Evolutionary conservation across 805 yeast genomes (phyloP).

Genomic region (Cyberlindnera mycetangii): DNA sequence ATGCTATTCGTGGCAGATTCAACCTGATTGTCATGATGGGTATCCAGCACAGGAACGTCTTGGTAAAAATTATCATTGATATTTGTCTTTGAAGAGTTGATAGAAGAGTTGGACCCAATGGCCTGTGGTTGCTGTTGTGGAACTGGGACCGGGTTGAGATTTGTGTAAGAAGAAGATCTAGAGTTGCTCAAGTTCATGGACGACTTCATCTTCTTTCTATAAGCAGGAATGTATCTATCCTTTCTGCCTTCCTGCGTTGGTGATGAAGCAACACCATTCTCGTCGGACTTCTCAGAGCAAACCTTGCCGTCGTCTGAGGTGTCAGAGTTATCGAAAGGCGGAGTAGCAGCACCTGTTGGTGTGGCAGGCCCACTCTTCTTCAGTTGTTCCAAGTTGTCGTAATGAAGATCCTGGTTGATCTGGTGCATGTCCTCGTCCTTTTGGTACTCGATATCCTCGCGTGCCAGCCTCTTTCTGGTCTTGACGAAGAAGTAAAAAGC

Average conservation of each 20-base stretch:
- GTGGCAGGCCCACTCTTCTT: conserved; percentile 2
- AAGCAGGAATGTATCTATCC: conserved; percentile 35
- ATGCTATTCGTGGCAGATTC: conserved; percentile 12
- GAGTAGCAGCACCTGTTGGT: background rate
- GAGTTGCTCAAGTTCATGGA: conserved; percentile 25
- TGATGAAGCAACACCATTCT: background rate
- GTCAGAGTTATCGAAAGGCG: conserved; percentile 7
- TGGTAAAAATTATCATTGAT: conserved; percentile 27
- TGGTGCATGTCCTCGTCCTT: conserved; percentile 34
- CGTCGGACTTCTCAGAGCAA: conserved; percentile 10
- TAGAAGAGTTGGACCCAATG: conserved; percentile 23
- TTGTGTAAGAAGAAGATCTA: conserved; percentile 23
- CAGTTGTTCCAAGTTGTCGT: conserved; percentile 29
- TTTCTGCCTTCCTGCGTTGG: conserved; percentile 9
- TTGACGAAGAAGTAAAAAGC: conserved; percentile 37
- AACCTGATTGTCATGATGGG: conserved; percentile 2
- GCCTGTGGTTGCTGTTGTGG: conserved; percentile 18
- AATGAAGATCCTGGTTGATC: conserved; percentile 35
- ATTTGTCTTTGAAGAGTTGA: conserved; percentile 25
- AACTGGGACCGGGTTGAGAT: conserved; percentile 11
- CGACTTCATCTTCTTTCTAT: conserved; percentile 33
- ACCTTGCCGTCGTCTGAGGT: conserved; percentile 13
- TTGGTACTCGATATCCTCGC: conserved; percentile 34
- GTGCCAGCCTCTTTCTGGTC: conserved; percentile 35
- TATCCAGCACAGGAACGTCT: conserved; percentile 27